phyloP scores from a whole-genome alignment of 2,329 filamentous ascomycete genomes.

The Botrytis medusae region DNA sequence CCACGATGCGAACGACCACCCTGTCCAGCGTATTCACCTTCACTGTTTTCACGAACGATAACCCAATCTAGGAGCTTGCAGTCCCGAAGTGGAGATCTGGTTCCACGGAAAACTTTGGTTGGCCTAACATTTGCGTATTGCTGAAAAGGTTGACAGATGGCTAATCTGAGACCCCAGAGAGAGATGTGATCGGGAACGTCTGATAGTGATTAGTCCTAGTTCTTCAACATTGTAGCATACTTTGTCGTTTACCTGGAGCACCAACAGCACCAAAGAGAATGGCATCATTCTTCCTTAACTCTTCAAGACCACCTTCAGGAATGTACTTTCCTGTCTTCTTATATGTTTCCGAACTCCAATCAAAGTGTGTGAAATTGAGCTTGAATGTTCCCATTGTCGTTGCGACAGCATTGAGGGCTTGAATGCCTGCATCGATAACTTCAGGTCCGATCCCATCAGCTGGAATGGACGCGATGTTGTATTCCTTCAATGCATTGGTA shows the following conservation, averaged over 20 bases:
- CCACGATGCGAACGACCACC: slow-evolving; percentile 59
- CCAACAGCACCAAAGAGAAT: slow-evolving; percentile 62
- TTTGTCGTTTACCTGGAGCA: slow-evolving; percentile 46
- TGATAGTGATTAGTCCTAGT: slow-evolving; percentile 28
- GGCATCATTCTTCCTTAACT: slow-evolving; percentile 55
- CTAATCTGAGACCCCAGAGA: slow-evolving; percentile 62
- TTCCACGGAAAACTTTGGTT: slow-evolving; percentile 58
- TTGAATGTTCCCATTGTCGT: slow-evolving; percentile 55
- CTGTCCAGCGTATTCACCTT: slow-evolving; percentile 51
- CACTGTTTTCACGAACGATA: slow-evolving; percentile 64
- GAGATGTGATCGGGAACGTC: slow-evolving; percentile 66
- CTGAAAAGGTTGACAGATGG: slow-evolving; percentile 62
- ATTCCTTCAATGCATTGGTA: slow-evolving; percentile 30
- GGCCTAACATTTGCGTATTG: slow-evolving; percentile 68
- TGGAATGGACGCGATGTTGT: slow-evolving; percentile 59
- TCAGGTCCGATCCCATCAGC: slow-evolving; percentile 65
- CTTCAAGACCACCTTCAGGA: slow-evolving; percentile 55
- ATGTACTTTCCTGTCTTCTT: slow-evolving; percentile 60
- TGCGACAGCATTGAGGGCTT: slow-evolving; percentile 55
- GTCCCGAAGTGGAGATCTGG: slow-evolving; percentile 53
- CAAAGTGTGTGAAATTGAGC: slow-evolving; percentile 59
- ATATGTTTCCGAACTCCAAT: slow-evolving; percentile 60
- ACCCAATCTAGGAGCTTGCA: slow-evolving; percentile 57
- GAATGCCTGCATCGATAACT: slow-evolving; percentile 60
- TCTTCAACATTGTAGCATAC: background rate